These are phyloP conservation scores for Solanum bukasovii DNA, from an alignment of 257 asterid genomes.

Conservation along the genomic window DNA sequence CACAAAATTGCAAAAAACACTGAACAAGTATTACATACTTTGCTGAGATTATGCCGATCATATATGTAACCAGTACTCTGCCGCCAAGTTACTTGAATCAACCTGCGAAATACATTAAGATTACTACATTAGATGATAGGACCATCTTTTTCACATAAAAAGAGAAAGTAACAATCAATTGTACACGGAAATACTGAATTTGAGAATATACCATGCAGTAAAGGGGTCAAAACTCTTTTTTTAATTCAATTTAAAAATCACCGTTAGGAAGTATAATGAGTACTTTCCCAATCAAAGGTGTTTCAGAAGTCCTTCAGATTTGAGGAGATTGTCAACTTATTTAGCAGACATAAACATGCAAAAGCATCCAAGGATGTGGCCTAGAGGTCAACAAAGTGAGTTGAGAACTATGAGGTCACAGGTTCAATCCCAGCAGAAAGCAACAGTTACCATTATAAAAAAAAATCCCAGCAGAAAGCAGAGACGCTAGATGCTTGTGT, in stretches of 20 bases:
- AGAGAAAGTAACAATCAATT: not conserved
- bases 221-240: not conserved
- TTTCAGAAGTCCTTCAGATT: not conserved
- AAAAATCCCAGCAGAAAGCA: not conserved
- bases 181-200: not conserved
- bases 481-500: not conserved
- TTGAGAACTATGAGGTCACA: not conserved
- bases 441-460: too few species aligned
- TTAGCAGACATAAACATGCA: not conserved
- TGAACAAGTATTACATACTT: constrained; percentile 34
- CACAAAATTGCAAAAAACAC: not conserved
- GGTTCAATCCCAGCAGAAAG: not conserved
- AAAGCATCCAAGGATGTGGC: not conserved
- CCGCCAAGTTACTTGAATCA: constrained; percentile 88
- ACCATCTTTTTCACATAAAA: not conserved
- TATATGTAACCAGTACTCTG: constrained; percentile 75
- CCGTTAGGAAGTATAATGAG: not conserved
- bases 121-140: not conserved
- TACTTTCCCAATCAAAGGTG: not conserved
- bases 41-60: constrained; percentile 62
- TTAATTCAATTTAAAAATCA: not conserved
- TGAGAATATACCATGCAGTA: not conserved
- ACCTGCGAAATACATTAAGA: constrained; percentile 47
- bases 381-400: not conserved
- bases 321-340: not conserved